These are phyloP conservation scores for Taxawa tesnikishii DNA, from an alignment of 2,329 filamentous ascomycete species.

Conservation along the genomic window DNA sequence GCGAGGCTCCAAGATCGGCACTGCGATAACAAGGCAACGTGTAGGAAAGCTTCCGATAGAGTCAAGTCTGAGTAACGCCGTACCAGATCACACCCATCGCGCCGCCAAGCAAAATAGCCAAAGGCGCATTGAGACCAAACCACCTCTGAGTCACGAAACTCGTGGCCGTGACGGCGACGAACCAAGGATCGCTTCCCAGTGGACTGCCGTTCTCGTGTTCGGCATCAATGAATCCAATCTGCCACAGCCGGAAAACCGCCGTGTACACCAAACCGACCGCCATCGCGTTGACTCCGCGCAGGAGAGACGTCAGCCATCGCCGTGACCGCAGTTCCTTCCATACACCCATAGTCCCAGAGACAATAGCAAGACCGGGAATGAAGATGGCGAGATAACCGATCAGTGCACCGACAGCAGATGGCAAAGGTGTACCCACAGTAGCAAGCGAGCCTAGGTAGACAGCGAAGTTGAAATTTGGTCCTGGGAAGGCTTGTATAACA, in stretches of 20 bases:
- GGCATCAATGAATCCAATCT: constrained; percentile 29
- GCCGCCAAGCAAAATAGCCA: constrained; percentile 27
- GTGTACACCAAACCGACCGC: constrained; percentile 32
- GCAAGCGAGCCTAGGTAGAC: constrained; percentile 30
- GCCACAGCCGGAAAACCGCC: constrained; percentile 31
- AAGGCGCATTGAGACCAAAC: constrained; percentile 25
- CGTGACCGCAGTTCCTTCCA: constrained; percentile 26
- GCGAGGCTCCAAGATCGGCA: no score
- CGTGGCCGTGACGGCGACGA: constrained; percentile 30
- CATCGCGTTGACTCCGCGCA: constrained; percentile 28
- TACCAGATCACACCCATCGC: constrained; percentile 27
- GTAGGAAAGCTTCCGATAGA: no score
- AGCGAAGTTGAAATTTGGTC: constrained; percentile 46
- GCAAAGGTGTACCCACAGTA: constrained; percentile 15
- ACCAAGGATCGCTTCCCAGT: constrained; percentile 29
- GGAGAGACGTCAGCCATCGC: constrained; percentile 19
- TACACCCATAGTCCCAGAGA: constrained; percentile 23
- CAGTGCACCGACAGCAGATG: constrained; percentile 22
- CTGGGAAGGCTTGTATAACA: constrained; percentile 58
- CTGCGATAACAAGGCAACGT: no score
- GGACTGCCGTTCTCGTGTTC: constrained; percentile 21
- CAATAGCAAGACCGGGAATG: constrained; percentile 24
- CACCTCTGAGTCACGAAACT: constrained; percentile 28
- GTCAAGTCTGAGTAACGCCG: no score
- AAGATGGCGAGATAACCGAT: constrained; percentile 29